Conservation (phyloP, 2,329 filamentous ascomycete genomes). For the Fusarium sp. region DNA sequence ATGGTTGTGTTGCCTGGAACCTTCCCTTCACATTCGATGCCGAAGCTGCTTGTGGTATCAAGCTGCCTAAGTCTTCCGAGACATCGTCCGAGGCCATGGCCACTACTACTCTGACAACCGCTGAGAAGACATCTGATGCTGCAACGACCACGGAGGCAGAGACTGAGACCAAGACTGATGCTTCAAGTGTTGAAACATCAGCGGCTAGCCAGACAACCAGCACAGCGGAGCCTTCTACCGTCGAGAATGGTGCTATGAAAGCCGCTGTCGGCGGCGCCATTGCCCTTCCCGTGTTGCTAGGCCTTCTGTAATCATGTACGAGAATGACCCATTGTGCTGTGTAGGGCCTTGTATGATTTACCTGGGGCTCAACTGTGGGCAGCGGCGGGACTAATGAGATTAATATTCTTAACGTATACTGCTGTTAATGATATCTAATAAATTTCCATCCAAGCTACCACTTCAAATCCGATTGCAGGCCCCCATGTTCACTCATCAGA, state of each 20-base stretch:
- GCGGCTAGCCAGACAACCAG: not conserved
- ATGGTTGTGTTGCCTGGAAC: not conserved
- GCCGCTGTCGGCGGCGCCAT: not conserved
- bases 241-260: not conserved
- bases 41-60: slow-evolving; percentile 12
- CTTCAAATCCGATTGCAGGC: not conserved
- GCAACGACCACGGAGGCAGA: not conserved
- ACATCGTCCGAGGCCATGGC: not conserved
- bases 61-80: not conserved
- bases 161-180: not conserved
- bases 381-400: not conserved
- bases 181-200: not conserved
- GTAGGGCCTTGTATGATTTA: too few species aligned
- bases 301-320: not conserved
- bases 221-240: not conserved
- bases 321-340: not conserved
- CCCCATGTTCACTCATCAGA: not conserved
- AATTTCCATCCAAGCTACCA: accelerated
- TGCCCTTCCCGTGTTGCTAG: not conserved
- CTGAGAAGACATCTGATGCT: not conserved
- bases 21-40: slow-evolving; percentile 8
- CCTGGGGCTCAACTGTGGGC: not conserved
- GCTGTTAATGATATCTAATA: not conserved
- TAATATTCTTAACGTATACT: not conserved
- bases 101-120: not conserved